Evolutionary conservation across 257 asterid genomes (phyloP).

Genomic region (Gardenia jasminoides): DNA sequence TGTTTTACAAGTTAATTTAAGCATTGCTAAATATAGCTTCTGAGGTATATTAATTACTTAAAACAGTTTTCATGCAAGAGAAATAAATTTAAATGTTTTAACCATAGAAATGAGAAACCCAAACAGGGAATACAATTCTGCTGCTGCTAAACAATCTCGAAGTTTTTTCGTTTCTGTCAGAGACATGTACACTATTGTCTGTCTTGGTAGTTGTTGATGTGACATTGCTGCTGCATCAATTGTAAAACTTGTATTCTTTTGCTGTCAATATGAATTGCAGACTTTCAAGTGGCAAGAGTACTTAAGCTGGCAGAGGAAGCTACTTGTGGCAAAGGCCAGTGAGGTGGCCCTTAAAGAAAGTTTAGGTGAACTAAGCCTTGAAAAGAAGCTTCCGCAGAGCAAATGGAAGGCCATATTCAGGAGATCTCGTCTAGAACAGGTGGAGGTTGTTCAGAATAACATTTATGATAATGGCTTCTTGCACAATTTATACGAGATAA

Average conservation of each 20-base stretch:
- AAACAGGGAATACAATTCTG: background rate
- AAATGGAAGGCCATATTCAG: constrained; percentile 75
- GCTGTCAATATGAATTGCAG: constrained; percentile 37
- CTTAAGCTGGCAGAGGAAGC: constrained; percentile 77
- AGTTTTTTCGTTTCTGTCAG: background rate
- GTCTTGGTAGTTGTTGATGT: background rate
- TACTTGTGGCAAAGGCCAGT: constrained; percentile 82
- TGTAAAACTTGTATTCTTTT: background rate
- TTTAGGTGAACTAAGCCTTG: constrained; percentile 56
- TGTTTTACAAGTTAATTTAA: background rate
- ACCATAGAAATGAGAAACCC: background rate
- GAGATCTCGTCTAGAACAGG: constrained; percentile 73
- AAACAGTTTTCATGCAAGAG: background rate
- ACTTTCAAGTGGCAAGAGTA: constrained; percentile 93
- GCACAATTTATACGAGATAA: constrained; percentile 57
- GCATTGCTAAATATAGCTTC: background rate
- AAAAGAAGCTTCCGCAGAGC: constrained; percentile 54
- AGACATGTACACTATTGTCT: background rate
- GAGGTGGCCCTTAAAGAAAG: constrained; percentile 78
- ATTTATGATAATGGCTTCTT: constrained; percentile 64
- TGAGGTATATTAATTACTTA: background rate
- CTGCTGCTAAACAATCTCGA: background rate
- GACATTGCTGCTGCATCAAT: background rate
- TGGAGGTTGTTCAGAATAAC: constrained; percentile 62
- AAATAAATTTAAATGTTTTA: background rate